Base-by-base conservation (phyloP, 2,329 filamentous ascomycete species). In the Ophiostoma australiae region DNA sequence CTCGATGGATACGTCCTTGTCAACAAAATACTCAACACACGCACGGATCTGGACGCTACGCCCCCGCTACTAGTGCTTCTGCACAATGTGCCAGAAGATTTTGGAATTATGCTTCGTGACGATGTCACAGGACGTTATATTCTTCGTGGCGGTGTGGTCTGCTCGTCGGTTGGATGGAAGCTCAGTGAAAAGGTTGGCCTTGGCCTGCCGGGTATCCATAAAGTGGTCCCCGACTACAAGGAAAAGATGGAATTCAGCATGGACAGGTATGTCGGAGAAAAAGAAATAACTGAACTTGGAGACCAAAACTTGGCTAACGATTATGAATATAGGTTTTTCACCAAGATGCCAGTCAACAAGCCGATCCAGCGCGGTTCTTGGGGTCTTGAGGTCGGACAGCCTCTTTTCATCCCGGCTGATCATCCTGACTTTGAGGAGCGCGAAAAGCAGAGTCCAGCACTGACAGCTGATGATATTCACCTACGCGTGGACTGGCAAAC, bases 401-500 rank as follows among this genome's bases (percentile, higher is more conserved):
- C 91, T 0, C 83, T 96, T 2, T 95, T 90, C 79, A 39, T 70
- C 15, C 69, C 67, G 3, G 91, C 89, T 75, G 79, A 81, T 58
- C 82, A 87, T 44, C 87, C 91, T 23, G 80, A 83, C 0, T 77
- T 80, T 73, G 80, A 84, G 0, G 79, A 81, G 27, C 73, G 74
- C 8, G 75, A 73, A 20, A 70, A 72, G 2, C 68, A 70, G 48
- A 52, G 44, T 31, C 52, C 69, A 37, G 13, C 37, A 0, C 81
- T 94, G 6, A 80, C 80, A 0, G 39, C 44, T 77, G 83, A 86
- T 0, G 85, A 91, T 44, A 82, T 91, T 73, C 82, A 90, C 73
- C 81, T 97, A 1, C 86, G 93, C 4, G 92, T 95, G 1, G 93
- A 97, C 78, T 96, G 92, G 91, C 93, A 97, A 79, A 97, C 93